A percentile compares a stretch with the other conserved stretches of the same genome.
phyloP scores from a whole-genome alignment of 2,329 filamentous ascomycete species.

The Colletotrichum spinosum region DNA sequence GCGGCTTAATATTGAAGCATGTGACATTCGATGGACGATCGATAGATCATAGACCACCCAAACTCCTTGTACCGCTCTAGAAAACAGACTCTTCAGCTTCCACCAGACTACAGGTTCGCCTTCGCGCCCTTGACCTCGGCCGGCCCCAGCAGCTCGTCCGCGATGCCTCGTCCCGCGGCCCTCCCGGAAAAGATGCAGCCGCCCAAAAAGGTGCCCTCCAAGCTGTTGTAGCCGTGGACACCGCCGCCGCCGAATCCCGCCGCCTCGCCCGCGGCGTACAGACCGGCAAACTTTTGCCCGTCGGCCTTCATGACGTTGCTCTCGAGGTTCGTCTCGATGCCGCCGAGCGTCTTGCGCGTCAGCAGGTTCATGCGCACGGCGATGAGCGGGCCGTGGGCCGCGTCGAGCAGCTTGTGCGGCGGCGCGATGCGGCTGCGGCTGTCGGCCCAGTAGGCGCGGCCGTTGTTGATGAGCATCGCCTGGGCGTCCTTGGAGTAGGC shows the following conservation, averaged over 20 bases:
- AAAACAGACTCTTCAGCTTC: neutral
- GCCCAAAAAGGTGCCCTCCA: constrained; percentile 72
- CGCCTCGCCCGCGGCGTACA: constrained; percentile 71
- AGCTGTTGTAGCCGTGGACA: constrained; percentile 71
- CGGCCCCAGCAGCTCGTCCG: constrained; percentile 53
- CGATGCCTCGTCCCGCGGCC: constrained; percentile 66
- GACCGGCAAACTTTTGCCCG: constrained; percentile 62
- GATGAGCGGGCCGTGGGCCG: constrained; percentile 67
- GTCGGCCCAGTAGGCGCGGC: constrained; percentile 67
- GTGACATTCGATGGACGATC: no score
- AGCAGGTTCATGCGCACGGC: constrained; percentile 71
- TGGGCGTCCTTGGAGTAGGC: constrained; percentile 70
- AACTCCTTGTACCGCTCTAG: neutral
- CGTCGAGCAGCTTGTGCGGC: constrained; percentile 66
- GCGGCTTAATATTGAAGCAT: no score
- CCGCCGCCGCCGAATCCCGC: constrained; percentile 73
- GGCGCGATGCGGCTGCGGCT: constrained; percentile 61
- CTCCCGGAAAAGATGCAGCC: constrained; percentile 73
- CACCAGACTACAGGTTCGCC: constrained; percentile 2
- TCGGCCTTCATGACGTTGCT: constrained; percentile 65
- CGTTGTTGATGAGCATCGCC: constrained; percentile 70
- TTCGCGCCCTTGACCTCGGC: constrained; percentile 21
- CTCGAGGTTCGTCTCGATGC: constrained; percentile 69
- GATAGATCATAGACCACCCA: neutral
- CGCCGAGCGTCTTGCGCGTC: constrained; percentile 70